Base-by-base conservation (phyloP, 495 filamentous ascomycete genomes). In the Neurospora sp. region DNA sequence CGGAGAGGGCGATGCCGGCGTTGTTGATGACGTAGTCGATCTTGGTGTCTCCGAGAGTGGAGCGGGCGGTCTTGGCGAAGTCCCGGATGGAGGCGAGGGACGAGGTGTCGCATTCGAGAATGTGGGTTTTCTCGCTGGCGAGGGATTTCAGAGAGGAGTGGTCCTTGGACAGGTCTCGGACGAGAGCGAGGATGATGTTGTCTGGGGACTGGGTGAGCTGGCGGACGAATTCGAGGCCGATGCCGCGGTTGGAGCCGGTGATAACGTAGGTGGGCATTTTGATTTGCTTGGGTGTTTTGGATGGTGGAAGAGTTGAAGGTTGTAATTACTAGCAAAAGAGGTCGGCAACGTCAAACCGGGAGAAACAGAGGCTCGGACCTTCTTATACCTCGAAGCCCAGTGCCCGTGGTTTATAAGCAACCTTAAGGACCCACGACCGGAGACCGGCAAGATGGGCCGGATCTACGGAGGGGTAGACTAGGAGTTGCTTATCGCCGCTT, bases 181-280 rank as follows among this genome's bases (percentile, higher is more conserved):
- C 80, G 20, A 80, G 75, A 20, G 84, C 87, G n/a, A 89, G 74
- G 76, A 89, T 78, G 66, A 80, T 87, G 81, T 88, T 88, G 73
- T 72, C 73, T 0, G 77, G 8, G 44, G 83, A 73, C 48, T 75
- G 71, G 40, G 83, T 78, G 66, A 89, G 84, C 77, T 89, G 87
- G 41, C 84, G 84, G 31, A 88, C 79, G 72, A 87, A 84, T 71
- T 88, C 87, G 76, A 84, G 84, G 70, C 87, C 87, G 72, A 89
- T 78, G 73, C 87, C 87, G 37, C 85, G 84, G 77, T 87, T 87
- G 16, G 86, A 84, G 71, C 87, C 87, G 20, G 87, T 88, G 75
- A 89, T 83, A 69, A 83, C 81, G 73, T 86, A 88, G 61, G 83
- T 81, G 70, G 85, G 82, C 87, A 89, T 88, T 42, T 68, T 82